Evolutionary conservation across 2,329 filamentous ascomycete species (phyloP).

Genomic region (Coleophoma crateriformis): DNA sequence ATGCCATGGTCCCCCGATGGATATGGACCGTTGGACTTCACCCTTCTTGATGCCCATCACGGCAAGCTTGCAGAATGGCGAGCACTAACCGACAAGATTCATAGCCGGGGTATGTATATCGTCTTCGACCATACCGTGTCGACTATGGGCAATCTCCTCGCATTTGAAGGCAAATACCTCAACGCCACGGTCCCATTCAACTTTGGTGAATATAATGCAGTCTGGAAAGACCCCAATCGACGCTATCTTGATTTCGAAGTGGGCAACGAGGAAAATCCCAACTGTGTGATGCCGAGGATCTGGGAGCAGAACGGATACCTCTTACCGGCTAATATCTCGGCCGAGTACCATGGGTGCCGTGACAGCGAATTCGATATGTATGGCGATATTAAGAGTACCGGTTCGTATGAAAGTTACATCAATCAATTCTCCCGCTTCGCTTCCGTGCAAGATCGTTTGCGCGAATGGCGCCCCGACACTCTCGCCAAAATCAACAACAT

Average conservation of each 20-base stretch:
- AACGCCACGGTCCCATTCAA: constrained; percentile 53
- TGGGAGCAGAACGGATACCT: constrained; percentile 1
- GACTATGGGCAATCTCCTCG: constrained; percentile 59
- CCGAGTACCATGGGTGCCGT: constrained; percentile 47
- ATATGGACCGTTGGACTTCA: constrained; percentile 52
- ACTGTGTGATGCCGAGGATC: not conserved
- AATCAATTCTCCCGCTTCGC: constrained; percentile 62
- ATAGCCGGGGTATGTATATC: constrained; percentile 57
- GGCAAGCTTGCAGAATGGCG: constrained; percentile 54
- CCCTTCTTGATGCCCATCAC: constrained; percentile 56
- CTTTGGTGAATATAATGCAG: not conserved
- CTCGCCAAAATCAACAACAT: constrained; percentile 50
- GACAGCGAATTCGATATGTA: constrained; percentile 56
- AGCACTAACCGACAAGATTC: constrained; percentile 50
- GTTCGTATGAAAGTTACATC: constrained; percentile 57
- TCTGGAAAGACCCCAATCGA: constrained; percentile 6
- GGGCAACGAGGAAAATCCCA: not conserved
- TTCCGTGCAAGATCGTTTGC: constrained; percentile 60
- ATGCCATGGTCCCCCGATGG: constrained; percentile 59
- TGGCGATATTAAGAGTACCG: constrained; percentile 58
- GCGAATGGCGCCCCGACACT: constrained; percentile 56
- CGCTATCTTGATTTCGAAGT: constrained; percentile 1
- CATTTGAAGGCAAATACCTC: constrained; percentile 50
- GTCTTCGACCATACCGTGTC: constrained; percentile 60
- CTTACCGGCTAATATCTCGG: not conserved